phyloP scores from a whole-genome alignment of 1,139 yeast genomes.

The Suhomyces taliae region DNA sequence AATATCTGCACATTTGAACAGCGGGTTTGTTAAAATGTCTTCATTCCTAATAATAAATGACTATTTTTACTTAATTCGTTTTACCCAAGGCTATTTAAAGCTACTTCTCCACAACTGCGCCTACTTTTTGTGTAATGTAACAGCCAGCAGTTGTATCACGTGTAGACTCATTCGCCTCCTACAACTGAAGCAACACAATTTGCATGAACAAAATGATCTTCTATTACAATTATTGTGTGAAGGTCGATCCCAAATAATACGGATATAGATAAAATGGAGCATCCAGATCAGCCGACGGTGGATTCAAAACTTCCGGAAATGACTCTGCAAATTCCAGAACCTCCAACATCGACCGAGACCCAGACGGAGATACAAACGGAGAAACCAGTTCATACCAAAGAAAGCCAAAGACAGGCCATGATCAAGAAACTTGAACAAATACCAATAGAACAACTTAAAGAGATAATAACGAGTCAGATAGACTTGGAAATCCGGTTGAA shows the following conservation, averaged over 20 bases:
- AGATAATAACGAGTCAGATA: conserved; percentile 50
- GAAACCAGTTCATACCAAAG: neutral
- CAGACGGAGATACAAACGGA: neutral
- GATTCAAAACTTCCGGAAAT: neutral
- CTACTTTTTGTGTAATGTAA: neutral
- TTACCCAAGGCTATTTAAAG: no score
- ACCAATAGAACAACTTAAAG: conserved; percentile 40
- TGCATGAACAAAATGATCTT: neutral
- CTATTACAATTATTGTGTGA: no score
- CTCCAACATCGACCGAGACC: neutral
- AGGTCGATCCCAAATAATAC: no score
- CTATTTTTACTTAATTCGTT: no score
- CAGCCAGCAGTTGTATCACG: neutral
- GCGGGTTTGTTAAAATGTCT: no score
- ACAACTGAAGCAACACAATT: neutral
- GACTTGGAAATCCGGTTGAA: conserved; percentile 71
- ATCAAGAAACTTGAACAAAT: conserved; percentile 26
- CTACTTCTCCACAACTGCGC: no score
- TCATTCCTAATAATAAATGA: no score
- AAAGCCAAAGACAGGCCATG: conserved; percentile 3
- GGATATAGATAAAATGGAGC: neutral
- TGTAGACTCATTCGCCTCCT: neutral
- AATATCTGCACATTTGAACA: no score
- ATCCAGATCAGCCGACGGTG: neutral
- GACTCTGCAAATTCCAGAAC: neutral